Conservation (phyloP, 2,329 filamentous ascomycete species). For the Aspergillus neoniger region DNA sequence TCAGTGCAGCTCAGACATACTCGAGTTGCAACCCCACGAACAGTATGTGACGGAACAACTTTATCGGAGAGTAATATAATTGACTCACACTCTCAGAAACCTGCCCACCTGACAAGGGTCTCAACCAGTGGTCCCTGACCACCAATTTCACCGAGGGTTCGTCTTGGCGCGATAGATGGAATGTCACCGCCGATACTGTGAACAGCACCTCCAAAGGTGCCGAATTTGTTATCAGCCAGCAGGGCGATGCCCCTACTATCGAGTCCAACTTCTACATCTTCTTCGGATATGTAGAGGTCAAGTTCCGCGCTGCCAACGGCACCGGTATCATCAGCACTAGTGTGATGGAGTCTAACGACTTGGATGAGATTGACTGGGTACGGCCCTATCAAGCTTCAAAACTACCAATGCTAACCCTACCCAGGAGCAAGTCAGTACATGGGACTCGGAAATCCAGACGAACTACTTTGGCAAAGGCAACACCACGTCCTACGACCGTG, state of each 20-base stretch:
- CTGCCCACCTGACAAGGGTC: constrained; percentile 71
- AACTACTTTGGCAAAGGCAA: constrained; percentile 97
- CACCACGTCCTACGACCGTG: constrained; percentile 76
- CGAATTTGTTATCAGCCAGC: constrained; percentile 72
- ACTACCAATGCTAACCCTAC: constrained; percentile 52
- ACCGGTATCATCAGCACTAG: constrained; percentile 91
- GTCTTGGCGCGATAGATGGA: constrained; percentile 59
- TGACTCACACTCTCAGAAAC: constrained; percentile 27
- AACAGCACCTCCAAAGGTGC: constrained; percentile 70
- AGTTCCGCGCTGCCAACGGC: constrained; percentile 81
- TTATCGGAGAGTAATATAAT: not conserved
- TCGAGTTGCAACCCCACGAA: constrained; percentile 72
- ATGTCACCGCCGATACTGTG: constrained; percentile 66
- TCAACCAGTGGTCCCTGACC: constrained; percentile 48
- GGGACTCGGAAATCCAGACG: constrained; percentile 59
- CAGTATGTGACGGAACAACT: constrained; percentile 13
- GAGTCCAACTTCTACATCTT: constrained; percentile 94
- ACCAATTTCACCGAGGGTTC: constrained; percentile 52
- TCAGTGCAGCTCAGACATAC: constrained; percentile 65
- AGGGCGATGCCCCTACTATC: constrained; percentile 84
- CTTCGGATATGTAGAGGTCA: constrained; percentile 87
- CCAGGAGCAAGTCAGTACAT: constrained; percentile 41
- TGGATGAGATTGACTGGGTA: constrained; percentile 97
- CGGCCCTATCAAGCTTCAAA: constrained; percentile 61
- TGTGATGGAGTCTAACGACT: constrained; percentile 83